phyloP scores from a whole-genome alignment of 2,329 filamentous ascomycete species.

The Diaporthe vexans region DNA sequence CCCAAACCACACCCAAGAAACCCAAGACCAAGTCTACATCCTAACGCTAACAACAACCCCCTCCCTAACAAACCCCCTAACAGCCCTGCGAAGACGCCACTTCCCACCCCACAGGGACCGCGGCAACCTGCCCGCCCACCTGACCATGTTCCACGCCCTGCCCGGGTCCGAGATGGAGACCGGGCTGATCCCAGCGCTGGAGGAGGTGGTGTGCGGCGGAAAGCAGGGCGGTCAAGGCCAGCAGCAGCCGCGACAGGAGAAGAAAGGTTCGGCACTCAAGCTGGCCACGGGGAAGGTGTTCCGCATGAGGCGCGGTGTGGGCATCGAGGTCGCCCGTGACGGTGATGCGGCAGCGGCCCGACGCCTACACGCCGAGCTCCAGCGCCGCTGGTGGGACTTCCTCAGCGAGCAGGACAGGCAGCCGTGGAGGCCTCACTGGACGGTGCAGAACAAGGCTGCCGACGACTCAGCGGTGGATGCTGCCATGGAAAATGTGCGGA shows the following conservation, averaged over 20 bases:
- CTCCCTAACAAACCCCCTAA: constrained; percentile 32
- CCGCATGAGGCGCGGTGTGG: constrained; percentile 27
- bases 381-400: constrained; percentile 8
- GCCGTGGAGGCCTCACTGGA: constrained; percentile 35
- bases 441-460: constrained; percentile 38
- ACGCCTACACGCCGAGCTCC: background rate
- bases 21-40: constrained; percentile 16
- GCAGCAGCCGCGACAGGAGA: background rate
- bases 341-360: background rate
- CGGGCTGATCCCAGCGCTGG: background rate
- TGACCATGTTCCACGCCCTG: constrained; percentile 39
- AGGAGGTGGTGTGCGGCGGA: background rate
- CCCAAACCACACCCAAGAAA: background rate
- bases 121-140: constrained; percentile 26
- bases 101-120: constrained; percentile 34
- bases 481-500: constrained; percentile 12
- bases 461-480: constrained; percentile 22
- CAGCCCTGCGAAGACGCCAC: constrained; percentile 30
- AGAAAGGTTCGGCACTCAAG: background rate
- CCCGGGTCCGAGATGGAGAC: constrained; percentile 17
- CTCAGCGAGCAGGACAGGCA: constrained; percentile 36
- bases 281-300: constrained; percentile 19
- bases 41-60: constrained; percentile 32
- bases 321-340: constrained; percentile 9
- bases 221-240: too few relatives aligned